Base-by-base conservation (phyloP, 768 basidiomycete genomes). In the Rhizopogon rudus region DNA sequence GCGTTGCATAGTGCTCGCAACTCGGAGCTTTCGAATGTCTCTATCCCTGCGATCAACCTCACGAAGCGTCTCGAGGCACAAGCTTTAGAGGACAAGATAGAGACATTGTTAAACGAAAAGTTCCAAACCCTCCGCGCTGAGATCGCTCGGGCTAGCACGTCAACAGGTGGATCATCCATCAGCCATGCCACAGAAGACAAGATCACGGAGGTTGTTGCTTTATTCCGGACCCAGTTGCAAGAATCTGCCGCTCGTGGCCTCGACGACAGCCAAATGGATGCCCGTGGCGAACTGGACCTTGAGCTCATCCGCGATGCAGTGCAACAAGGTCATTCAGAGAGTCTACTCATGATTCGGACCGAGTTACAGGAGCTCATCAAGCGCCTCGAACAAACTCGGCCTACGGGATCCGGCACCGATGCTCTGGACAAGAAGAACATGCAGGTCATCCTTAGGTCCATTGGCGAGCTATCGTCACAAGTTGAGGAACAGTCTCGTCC, bases 281-380 rank as follows among this genome's bases (percentile, higher is more conserved):
- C 86, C 22, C 81, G 82, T 31, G 88, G 86, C 17, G 89, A 92
- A 59, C 70, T 91, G 25, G 90, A 92, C 69, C 83, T 90, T 65
- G 86, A 90, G 63, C 72, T 89, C 57, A 78, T 93, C 64, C 86
- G 80, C 63, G 82, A 83, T 56, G 74, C 84, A 39, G 74, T 93
- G 20, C 81, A 88, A 58, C 80, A 87, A 60, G 81, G 83, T 12
- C 84, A 89, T 37, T 75, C 79, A 40, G 82, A 88, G 55, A 69
- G 83, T n/a, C 70, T 84, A 1, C 71, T 76, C 2, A 62, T 78
- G 13, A 65, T 93, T 53, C 82, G 81, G 64, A 77, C 71, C 9
- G 87, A 91, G 61, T 68, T 91, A n/a, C 73, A 73, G 17, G 74
- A 77, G 28, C 63, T 84, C 17, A 57, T 80, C 49, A 74, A 77